Conservation (phyloP, 139 green algal species). For the Chlamydomonas sp. region DNA sequence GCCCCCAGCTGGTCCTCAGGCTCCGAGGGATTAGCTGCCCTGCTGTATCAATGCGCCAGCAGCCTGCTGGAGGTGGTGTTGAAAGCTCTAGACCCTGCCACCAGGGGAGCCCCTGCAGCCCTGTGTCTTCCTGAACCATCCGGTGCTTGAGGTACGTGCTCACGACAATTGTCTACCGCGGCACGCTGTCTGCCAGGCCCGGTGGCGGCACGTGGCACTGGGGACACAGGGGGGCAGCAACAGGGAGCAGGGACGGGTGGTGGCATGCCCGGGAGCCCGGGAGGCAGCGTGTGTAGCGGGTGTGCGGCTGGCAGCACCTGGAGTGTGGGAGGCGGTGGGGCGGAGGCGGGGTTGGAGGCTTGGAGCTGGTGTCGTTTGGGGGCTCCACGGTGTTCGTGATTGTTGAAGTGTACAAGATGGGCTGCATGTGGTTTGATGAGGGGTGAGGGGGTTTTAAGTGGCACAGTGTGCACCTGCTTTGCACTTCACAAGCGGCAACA, state of each 20-base stretch:
- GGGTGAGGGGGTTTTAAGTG: not conserved
- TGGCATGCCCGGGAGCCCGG: too few relatives aligned
- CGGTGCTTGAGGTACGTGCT: constrained; percentile 82
- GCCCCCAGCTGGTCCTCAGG: constrained; percentile 60
- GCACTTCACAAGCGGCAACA: too few relatives aligned
- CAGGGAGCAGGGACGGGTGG: too few relatives aligned
- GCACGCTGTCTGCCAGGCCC: too few relatives aligned
- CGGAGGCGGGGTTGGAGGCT: not conserved
- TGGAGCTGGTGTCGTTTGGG: constrained; percentile 28
- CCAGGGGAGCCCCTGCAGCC: constrained; percentile 61
- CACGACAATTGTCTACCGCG: constrained; percentile 83
- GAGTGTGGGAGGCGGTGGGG: not conserved
- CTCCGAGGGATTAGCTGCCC: constrained; percentile 74
- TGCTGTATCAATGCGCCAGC: constrained; percentile 81
- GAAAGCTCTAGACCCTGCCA: constrained; percentile 60
- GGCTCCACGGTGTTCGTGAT: constrained; percentile 4
- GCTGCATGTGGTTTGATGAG: constrained; percentile 11
- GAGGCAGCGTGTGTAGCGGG: too few relatives aligned
- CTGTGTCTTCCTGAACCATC: constrained; percentile 83
- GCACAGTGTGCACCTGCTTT: too few relatives aligned
- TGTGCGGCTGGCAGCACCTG: too few relatives aligned
- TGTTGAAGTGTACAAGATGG: constrained; percentile 23
- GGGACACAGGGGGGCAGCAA: too few relatives aligned
- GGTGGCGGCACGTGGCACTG: too few relatives aligned
- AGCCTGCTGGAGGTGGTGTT: constrained; percentile 68